A percentile compares a stretch with the other conserved stretches of the same genome.
These are phyloP conservation scores for Trichosporon faecale DNA, from an alignment of 1,284 basidiomycete genomes.

Conservation along the genomic window DNA sequence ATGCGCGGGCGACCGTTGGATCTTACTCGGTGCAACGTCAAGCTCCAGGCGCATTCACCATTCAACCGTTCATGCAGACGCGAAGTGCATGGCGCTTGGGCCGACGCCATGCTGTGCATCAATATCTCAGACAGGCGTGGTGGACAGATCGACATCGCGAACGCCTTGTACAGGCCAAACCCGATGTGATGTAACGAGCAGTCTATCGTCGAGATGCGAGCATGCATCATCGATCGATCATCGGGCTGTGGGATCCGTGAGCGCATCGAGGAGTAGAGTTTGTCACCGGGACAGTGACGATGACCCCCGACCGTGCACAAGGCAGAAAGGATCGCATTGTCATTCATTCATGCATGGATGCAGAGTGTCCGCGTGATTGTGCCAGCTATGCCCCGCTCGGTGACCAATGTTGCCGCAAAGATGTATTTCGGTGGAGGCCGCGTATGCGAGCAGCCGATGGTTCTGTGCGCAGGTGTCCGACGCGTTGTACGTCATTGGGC, in stretches of 20 bases:
- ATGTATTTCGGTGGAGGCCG: background rate
- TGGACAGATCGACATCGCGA: background rate
- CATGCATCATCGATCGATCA: background rate
- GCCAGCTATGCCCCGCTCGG: background rate
- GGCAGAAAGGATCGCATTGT: background rate
- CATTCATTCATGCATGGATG: background rate
- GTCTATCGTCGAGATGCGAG: background rate
- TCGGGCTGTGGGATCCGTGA: background rate
- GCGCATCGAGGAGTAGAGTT: background rate
- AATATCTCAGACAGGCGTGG: too few species aligned
- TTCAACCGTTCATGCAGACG: background rate
- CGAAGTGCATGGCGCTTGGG: background rate
- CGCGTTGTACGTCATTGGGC: background rate
- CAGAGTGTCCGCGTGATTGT: background rate
- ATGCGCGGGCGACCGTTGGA: background rate
- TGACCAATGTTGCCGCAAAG: background rate
- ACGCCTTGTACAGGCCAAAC: background rate
- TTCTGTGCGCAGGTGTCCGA: background rate
- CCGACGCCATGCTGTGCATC: background rate
- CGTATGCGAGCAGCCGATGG: constrained; percentile 7
- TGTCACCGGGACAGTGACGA: background rate
- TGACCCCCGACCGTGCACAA: background rate
- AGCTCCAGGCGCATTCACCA: background rate
- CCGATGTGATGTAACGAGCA: background rate
- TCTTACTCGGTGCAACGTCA: background rate